phyloP scores from a whole-genome alignment of 305 asterid genomes.

The Fraxinus paxiana region DNA sequence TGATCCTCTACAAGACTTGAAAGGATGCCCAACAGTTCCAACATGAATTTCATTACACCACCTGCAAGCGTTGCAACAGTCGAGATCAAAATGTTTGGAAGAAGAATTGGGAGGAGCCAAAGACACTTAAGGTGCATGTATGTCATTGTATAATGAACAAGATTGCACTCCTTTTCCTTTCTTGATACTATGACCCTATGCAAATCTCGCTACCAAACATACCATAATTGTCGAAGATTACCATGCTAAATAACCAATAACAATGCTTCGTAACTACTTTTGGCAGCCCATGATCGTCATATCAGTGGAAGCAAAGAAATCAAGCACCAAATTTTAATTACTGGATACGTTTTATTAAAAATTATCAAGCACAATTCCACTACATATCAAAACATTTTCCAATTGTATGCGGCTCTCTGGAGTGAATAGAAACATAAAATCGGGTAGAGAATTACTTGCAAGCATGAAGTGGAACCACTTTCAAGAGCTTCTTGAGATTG shows the following conservation, averaged over 20 bases:
- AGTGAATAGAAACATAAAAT: constrained; percentile 15
- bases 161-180: not conserved
- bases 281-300: not conserved
- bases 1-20: constrained; percentile 84
- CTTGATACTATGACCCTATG: not conserved
- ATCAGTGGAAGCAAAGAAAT: not conserved
- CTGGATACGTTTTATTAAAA: not conserved
- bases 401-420: not conserved
- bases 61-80: constrained; percentile 39
- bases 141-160: not conserved
- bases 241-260: not conserved
- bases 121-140: not conserved
- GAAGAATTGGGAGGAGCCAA: not conserved
- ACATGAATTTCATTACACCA: constrained; percentile 88
- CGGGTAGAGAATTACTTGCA: constrained; percentile 69
- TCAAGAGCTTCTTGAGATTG: constrained; percentile 84
- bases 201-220: not conserved
- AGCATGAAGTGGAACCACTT: constrained; percentile 71
- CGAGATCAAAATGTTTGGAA: constrained; percentile 2
- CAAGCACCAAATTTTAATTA: not conserved
- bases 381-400: not conserved
- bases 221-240: not conserved
- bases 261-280: not conserved
- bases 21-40: constrained; percentile 81
- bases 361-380: not conserved